Conservation (phyloP, 495 filamentous ascomycete species). For the Xylaria intraflava region DNA sequence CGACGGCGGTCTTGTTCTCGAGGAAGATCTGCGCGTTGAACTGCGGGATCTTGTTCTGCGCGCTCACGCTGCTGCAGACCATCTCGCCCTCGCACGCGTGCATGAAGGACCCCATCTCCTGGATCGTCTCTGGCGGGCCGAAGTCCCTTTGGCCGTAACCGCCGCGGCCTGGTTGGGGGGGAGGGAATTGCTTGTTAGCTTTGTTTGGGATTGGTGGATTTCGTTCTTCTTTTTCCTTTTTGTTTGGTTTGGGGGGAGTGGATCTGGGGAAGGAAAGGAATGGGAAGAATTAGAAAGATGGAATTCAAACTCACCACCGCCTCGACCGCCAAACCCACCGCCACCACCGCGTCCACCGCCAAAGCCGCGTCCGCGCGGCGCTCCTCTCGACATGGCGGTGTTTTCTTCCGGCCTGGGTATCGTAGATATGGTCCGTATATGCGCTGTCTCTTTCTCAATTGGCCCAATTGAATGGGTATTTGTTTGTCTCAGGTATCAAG, state of each 20-base stretch:
- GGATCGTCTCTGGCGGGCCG: constrained; percentile 47
- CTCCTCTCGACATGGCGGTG: constrained; percentile 29
- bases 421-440: no score
- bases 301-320: constrained; percentile 15
- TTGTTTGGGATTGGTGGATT: background rate
- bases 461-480: no score
- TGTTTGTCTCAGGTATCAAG: no score
- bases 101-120: constrained; percentile 86
- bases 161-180: constrained; percentile 49
- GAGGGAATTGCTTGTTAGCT: no score
- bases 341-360: constrained; percentile 23
- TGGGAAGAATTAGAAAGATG: background rate
- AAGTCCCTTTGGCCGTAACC: constrained; percentile 48
- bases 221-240: background rate
- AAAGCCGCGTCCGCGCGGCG: constrained; percentile 30
- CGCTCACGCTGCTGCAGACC: constrained; percentile 86
- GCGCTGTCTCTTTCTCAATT: background rate
- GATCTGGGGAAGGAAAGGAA: background rate
- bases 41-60: constrained; percentile 95
- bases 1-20: constrained; percentile 91
- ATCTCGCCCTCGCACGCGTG: constrained; percentile 96
- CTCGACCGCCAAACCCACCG: constrained; percentile 21
- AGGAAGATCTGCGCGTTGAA: constrained; percentile 99
- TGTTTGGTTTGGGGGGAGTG: no score
- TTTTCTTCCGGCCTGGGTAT: no score